Conservation (phyloP, 148 eudicot species). For the Amaranthus hypochondriacus region DNA sequence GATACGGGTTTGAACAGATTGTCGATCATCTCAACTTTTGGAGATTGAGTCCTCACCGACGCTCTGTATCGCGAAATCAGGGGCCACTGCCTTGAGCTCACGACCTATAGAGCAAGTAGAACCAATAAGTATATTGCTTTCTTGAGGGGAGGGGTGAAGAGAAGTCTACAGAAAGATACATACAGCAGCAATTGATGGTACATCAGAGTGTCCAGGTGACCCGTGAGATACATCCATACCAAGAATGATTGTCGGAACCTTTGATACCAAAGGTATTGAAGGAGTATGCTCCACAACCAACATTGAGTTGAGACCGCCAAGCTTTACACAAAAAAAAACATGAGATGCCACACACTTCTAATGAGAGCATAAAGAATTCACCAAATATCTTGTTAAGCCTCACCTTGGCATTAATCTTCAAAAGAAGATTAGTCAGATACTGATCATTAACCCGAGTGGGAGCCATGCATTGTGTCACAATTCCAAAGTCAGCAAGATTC, state of each 20-base stretch:
- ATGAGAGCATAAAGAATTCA: background rate
- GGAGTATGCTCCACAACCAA: conserved; percentile 47
- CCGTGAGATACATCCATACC: conserved; percentile 80
- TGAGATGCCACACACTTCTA: background rate
- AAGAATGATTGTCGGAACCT: conserved; percentile 58
- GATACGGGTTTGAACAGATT: conserved; percentile 21
- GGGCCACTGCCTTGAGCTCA: conserved; percentile 76
- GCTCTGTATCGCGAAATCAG: conserved; percentile 67
- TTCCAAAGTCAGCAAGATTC: conserved; percentile 66
- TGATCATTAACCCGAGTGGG: conserved; percentile 78
- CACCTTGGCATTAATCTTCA: conserved; percentile 88
- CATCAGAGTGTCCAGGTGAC: conserved; percentile 64
- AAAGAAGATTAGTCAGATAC: conserved; percentile 68
- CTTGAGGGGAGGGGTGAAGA: background rate
- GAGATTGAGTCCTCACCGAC: conserved; percentile 56
- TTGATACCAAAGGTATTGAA: conserved; percentile 57
- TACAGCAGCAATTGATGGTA: conserved; percentile 87
- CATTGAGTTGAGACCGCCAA: conserved; percentile 69
- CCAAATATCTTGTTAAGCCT: background rate
- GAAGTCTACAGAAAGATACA: background rate
- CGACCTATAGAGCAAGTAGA: conserved; percentile 39
- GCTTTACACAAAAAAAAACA: conserved; percentile 31
- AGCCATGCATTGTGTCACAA: conserved; percentile 81
- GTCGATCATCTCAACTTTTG: conserved; percentile 74
- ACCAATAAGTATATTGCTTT: background rate